These are phyloP conservation scores for Lactifluus echinatus DNA, from an alignment of 768 basidiomycete species.

Conservation along the genomic window DNA sequence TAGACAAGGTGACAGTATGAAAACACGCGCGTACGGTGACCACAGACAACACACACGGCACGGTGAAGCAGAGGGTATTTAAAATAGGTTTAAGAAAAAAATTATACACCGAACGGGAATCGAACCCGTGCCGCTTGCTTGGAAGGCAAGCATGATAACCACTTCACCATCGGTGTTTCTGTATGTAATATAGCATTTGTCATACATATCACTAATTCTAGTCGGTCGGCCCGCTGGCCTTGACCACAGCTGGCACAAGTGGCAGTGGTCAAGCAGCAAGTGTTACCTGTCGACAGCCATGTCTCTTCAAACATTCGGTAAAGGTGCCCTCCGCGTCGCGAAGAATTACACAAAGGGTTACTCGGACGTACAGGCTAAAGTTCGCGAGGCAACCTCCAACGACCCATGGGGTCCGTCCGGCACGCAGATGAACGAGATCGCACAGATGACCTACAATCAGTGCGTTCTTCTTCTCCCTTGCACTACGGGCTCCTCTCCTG, in stretches of 20 bases:
- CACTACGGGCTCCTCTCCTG: not conserved
- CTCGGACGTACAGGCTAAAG: slow-evolving; percentile 91
- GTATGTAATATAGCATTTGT: too few species aligned
- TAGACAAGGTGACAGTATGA: not conserved
- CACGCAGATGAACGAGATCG: slow-evolving; percentile 98
- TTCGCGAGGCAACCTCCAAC: slow-evolving; percentile 93
- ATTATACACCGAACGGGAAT: slow-evolving; percentile 25
- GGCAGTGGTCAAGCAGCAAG: not conserved
- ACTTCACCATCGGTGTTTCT: slow-evolving; percentile 24
- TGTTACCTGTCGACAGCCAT: slow-evolving; percentile 21
- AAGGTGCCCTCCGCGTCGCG: slow-evolving; percentile 76
- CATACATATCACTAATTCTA: not conserved
- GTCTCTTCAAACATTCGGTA: slow-evolving; percentile 74
- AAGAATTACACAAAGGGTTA: slow-evolving; percentile 97
- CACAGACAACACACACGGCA: too few species aligned
- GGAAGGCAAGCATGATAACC: slow-evolving; percentile 33
- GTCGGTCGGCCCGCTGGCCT: not conserved
- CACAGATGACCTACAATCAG: slow-evolving; percentile 96
- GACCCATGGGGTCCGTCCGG: slow-evolving; percentile 98
- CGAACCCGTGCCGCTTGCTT: slow-evolving; percentile 29
- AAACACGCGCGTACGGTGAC: not conserved
- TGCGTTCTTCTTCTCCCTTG: slow-evolving; percentile 33
- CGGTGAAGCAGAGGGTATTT: not conserved
- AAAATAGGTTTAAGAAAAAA: not conserved
- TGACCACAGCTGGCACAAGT: too few species aligned